A percentile compares a stretch with the other conserved stretches of the same genome.
phyloP scores from a whole-genome alignment of 352 stramenopile species.

The Pythium grandisporangium region DNA sequence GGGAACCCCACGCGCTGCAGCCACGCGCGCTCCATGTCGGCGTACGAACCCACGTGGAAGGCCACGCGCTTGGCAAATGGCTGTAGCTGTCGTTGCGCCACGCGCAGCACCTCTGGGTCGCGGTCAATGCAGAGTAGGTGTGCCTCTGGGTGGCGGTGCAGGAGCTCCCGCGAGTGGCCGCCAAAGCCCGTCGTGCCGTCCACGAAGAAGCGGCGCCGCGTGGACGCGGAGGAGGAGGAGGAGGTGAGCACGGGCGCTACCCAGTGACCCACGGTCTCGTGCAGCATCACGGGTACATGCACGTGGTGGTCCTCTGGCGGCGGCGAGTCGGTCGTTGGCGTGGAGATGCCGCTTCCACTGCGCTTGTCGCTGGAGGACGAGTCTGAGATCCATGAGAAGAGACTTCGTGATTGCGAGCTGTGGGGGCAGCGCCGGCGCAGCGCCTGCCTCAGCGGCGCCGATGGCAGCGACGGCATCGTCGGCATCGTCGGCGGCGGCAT shows the following conservation, averaged over 20 bases:
- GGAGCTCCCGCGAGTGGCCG: slow-evolving; percentile 53
- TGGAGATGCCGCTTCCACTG: too few species aligned
- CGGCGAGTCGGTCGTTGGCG: too few species aligned
- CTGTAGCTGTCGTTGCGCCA: slow-evolving; percentile 27
- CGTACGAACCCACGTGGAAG: slow-evolving; percentile 58
- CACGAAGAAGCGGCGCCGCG: slow-evolving; percentile 37
- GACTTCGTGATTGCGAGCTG: too few species aligned
- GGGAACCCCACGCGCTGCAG: slow-evolving; percentile 32
- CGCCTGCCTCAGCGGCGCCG: too few species aligned
- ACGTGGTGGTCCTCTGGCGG: too few species aligned
- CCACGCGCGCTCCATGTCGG: slow-evolving; percentile 24
- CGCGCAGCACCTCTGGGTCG: slow-evolving; percentile 43
- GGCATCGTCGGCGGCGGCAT: too few species aligned
- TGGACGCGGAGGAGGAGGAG: slow-evolving; percentile 2
- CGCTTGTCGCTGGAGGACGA: too few species aligned
- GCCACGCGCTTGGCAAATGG: slow-evolving; percentile 42
- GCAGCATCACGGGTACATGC: slow-evolving; percentile 52
- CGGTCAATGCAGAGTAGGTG: slow-evolving; percentile 74
- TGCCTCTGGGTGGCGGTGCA: slow-evolving; percentile 28
- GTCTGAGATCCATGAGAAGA: too few species aligned
- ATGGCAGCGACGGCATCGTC: too few species aligned
- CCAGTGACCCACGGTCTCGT: slow-evolving; percentile 35
- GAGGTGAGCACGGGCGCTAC: slow-evolving; percentile 2
- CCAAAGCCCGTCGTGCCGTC: slow-evolving; percentile 67
- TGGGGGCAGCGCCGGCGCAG: too few species aligned